Base-by-base conservation (phyloP, 2,329 filamentous ascomycete species). In the Plectosphaerella cucumerina region DNA sequence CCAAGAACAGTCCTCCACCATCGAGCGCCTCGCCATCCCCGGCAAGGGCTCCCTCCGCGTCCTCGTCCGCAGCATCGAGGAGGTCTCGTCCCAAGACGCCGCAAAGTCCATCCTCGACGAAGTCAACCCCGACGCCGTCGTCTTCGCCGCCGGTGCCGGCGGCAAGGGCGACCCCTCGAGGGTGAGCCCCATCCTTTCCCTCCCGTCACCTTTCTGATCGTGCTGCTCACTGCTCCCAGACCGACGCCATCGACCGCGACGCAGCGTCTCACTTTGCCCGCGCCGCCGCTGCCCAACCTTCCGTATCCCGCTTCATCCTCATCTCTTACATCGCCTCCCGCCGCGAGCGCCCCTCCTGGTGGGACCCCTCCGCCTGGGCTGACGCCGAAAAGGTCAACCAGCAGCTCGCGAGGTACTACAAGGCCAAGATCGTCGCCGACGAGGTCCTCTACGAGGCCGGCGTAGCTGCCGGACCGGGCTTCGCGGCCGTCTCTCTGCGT, bases 21-120 rank as follows among this genome's bases (percentile, higher is more conserved):
- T 95, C 51, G 70, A 86, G 59, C 77, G 77, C 51, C 77, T 89
- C 3, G 66, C 75, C 17, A 78, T 75, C 17, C 74, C 81, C 49
- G 77, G 77, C 2, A 43, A 31, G 35, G 86, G 86, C 22, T 85
- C 80, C 55, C 70, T 94, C 35, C 77, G 81, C 49, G 85, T 92
- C 3, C 72, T 92, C 1, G 76, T 93, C 15, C 78, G 79, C 61
- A 89, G 83, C 61, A 50, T 93, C 18, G 87, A 89, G 49, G 86
- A 90, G 17, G 76, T 92, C 39, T 84, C 81, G 65, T 81, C 72
- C 49, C 76, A 83, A 47, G 71, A 70, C 0, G 79, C 86, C 56
- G 89, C 87, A 1, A 73, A 80, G 58, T 10, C 17, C 17, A 78
- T 92, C 51, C 65, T 93, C 37, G 74, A 80, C 55, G 71, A 77